phyloP scores from a whole-genome alignment of 2,329 filamentous ascomycete species.

The Metarhizium guizhouense region DNA sequence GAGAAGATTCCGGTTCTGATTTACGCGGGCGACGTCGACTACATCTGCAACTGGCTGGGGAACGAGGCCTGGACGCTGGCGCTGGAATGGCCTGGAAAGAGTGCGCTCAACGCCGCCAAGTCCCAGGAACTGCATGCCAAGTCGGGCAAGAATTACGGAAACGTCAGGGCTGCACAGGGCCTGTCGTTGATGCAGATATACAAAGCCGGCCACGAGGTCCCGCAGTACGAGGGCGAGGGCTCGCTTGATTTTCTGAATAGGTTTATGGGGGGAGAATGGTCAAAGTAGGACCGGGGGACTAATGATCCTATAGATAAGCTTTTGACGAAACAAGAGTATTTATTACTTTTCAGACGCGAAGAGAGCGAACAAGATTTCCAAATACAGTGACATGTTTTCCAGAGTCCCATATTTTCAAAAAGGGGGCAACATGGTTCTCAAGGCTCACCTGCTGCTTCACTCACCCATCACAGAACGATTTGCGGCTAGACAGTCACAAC shows the following conservation, averaged over 20 bases:
- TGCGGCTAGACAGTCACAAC: too few species aligned
- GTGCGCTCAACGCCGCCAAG: slow-evolving; percentile 63
- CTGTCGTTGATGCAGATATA: slow-evolving; percentile 88
- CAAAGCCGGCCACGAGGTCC: slow-evolving; percentile 91
- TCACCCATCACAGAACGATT: too few species aligned
- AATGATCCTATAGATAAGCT: too few species aligned
- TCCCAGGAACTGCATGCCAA: slow-evolving; percentile 59
- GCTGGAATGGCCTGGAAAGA: slow-evolving; percentile 85
- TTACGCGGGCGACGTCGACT: slow-evolving; percentile 84
- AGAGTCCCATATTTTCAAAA: too few species aligned
- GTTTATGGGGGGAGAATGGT: slow-evolving; percentile 50
- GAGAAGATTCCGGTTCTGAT: slow-evolving; percentile 89
- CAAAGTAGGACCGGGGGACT: not conserved
- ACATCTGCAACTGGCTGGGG: slow-evolving; percentile 95
- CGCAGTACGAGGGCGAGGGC: slow-evolving; percentile 83
- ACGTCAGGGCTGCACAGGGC: slow-evolving; percentile 84
- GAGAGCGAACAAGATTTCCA: too few species aligned
- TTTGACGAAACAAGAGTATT: too few species aligned
- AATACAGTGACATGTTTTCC: too few species aligned
- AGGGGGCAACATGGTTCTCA: too few species aligned
- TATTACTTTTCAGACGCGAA: too few species aligned
- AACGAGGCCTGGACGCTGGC: slow-evolving; percentile 92
- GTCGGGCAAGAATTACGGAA: slow-evolving; percentile 43
- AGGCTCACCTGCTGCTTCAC: too few species aligned
- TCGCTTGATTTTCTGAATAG: slow-evolving; percentile 89